phyloP scores from a whole-genome alignment of 164 flowering plant genomes.

The Chloranthus sessilifolius region DNA sequence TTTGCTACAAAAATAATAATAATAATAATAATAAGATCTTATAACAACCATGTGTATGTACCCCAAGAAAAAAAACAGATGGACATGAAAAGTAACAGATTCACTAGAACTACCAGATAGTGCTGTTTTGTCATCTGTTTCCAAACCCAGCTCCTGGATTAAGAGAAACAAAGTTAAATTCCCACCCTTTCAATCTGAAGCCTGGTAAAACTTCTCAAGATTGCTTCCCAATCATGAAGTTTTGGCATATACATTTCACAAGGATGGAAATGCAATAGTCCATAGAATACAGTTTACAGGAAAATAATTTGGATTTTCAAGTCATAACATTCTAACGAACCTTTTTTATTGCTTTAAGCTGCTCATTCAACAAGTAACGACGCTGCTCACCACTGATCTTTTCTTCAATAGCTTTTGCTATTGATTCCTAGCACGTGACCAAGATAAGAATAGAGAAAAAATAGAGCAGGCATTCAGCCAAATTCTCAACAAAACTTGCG shows the following conservation, averaged over 20 bases:
- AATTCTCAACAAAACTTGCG: conserved; percentile 6
- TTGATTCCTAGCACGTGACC: conserved; percentile 59
- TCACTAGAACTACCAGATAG: conserved; percentile 70
- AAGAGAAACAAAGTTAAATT: conserved; percentile 18
- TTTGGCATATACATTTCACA: too few relatives aligned
- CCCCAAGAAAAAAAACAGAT: conserved; percentile 4
- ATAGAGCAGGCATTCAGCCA: not conserved
- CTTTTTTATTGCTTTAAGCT: conserved; percentile 98
- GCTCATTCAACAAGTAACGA: conserved; percentile 89
- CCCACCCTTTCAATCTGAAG: too few relatives aligned
- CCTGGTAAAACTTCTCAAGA: too few relatives aligned
- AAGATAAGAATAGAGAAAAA: not conserved
- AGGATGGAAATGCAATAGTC: too few relatives aligned
- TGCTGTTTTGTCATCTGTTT: conserved; percentile 97
- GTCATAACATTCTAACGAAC: too few relatives aligned
- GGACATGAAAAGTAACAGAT: not conserved
- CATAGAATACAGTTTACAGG: too few relatives aligned
- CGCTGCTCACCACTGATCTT: conserved; percentile 98
- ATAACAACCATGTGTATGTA: not conserved
- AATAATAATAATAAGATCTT: conserved; percentile 8
- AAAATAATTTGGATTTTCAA: too few relatives aligned
- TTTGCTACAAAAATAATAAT: conserved; percentile 52
- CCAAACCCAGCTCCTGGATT: conserved; percentile 90
- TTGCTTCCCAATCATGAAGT: too few relatives aligned
- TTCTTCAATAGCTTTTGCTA: conserved; percentile 97